These are phyloP conservation scores for Polyporus arcularius DNA, from an alignment of 768 basidiomycete species.

Conservation along the genomic window DNA sequence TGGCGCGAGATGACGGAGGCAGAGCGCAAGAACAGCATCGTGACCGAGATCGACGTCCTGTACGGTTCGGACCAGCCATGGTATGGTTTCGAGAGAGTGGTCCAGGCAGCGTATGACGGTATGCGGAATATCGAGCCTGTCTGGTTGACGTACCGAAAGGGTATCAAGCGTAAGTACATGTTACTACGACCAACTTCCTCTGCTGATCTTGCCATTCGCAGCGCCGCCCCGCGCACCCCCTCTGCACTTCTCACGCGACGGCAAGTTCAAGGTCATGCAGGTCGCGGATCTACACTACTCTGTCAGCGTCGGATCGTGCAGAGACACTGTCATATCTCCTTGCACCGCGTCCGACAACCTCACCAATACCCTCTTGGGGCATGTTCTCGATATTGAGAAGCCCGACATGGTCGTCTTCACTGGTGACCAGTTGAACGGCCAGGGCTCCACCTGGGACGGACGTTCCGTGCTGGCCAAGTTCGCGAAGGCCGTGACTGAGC, in stretches of 20 bases:
- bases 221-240: conserved; percentile 73
- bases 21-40: conserved; percentile 56
- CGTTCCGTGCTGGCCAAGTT: conserved; percentile 90
- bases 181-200: not conserved
- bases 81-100: conserved; percentile 82
- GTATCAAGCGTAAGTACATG: conserved; percentile 63
- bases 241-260: conserved; percentile 79
- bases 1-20: conserved; percentile 57
- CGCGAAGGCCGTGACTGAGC: conserved; percentile 70
- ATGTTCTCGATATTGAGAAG: conserved; percentile 74
- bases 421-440: conserved; percentile 94
- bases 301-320: conserved; percentile 75
- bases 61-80: conserved; percentile 84
- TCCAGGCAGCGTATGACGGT: conserved; percentile 55
- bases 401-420: conserved; percentile 92
- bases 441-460: conserved; percentile 87
- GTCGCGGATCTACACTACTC: conserved; percentile 95
- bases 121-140: conserved; percentile 47
- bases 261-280: conserved; percentile 87
- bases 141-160: conserved; percentile 68
- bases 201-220: conserved; percentile 27
- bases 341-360: conserved; percentile 73
- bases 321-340: conserved; percentile 60
- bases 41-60: conserved; percentile 91
- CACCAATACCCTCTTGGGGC: conserved; percentile 71